These are phyloP conservation scores for Nadsonia fulvescens DNA, from an alignment of 805 yeast genomes.

Conservation along the genomic window DNA sequence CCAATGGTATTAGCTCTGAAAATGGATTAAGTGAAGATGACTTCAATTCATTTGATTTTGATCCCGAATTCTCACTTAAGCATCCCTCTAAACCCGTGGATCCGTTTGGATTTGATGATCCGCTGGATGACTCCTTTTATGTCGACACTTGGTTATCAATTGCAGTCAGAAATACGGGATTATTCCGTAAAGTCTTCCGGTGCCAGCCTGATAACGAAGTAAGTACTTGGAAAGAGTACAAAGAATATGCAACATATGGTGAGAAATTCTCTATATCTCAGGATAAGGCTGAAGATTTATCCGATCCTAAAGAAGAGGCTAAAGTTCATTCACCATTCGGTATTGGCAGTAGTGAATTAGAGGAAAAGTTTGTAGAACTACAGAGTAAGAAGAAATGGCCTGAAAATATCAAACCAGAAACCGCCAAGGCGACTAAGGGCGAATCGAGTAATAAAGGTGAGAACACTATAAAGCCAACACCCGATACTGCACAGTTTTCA, in stretches of 20 bases:
- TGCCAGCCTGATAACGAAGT: conserved; percentile 91
- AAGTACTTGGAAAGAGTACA: conserved; percentile 79
- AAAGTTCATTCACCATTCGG: conserved; percentile 5
- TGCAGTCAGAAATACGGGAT: conserved; percentile 67
- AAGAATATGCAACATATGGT: conserved; percentile 31
- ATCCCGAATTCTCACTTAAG: too few relatives aligned
- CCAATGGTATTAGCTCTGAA: too few relatives aligned
- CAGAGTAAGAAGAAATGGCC: conserved; percentile 1
- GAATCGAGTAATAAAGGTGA: too few relatives aligned
- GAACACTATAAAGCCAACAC: too few relatives aligned
- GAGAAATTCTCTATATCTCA: conserved; percentile 17
- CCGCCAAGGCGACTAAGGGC: too few relatives aligned
- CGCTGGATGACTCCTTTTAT: conserved; percentile 61
- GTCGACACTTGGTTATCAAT: conserved; percentile 72
- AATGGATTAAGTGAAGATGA: too few relatives aligned
- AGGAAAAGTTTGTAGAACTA: not conserved
- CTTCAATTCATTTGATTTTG: too few relatives aligned
- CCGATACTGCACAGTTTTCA: too few relatives aligned
- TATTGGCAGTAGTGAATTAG: conserved; percentile 1
- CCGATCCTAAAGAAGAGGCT: conserved; percentile 3
- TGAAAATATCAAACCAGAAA: too few relatives aligned
- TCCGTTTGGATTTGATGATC: conserved; percentile 82
- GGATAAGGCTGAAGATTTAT: conserved; percentile 19
- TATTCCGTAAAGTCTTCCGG: conserved; percentile 74
- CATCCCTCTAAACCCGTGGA: conserved; percentile 46